Percentiles rank a stretch among this genome's conserved stretches.
Conservation (phyloP, 306 rosid genomes). For the Fragaria ananassa region DNA sequence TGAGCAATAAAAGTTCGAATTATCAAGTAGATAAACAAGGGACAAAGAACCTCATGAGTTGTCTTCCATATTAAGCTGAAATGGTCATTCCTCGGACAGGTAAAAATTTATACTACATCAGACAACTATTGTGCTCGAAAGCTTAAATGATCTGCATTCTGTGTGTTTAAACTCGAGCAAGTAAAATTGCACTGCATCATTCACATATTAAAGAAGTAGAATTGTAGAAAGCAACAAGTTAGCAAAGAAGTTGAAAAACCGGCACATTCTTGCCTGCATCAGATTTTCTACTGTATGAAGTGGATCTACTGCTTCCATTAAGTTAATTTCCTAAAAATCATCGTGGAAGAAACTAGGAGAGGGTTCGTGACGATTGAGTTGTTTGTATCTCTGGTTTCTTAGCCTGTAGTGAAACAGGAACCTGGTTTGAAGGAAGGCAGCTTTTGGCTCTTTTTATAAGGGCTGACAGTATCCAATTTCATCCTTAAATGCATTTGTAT, state of each 20-base stretch:
- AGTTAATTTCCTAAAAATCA: background rate
- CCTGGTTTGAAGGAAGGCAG: background rate
- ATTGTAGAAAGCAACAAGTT: background rate
- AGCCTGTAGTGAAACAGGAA: background rate
- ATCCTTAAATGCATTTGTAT: constrained; percentile 34
- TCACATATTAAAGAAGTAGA: background rate
- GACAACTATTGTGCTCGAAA: too few species aligned
- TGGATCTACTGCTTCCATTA: background rate
- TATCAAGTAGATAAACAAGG: background rate
- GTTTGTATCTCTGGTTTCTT: constrained; percentile 6
- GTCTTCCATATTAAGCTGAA: too few species aligned
- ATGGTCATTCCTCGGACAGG: too few species aligned
- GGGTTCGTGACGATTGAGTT: background rate
- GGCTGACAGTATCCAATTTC: constrained; percentile 14
- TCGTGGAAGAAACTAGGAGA: background rate
- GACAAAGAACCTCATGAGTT: background rate
- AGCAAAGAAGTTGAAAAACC: background rate
- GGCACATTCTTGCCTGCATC: background rate
- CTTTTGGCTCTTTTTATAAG: background rate
- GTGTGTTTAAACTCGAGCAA: background rate
- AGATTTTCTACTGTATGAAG: background rate
- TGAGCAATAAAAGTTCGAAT: background rate
- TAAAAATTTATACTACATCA: too few species aligned
- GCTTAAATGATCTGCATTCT: too few species aligned
- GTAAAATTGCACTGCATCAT: background rate